phyloP scores from a whole-genome alignment of 2,329 filamentous ascomycete species.

The Neofusicoccum cordaticola region DNA sequence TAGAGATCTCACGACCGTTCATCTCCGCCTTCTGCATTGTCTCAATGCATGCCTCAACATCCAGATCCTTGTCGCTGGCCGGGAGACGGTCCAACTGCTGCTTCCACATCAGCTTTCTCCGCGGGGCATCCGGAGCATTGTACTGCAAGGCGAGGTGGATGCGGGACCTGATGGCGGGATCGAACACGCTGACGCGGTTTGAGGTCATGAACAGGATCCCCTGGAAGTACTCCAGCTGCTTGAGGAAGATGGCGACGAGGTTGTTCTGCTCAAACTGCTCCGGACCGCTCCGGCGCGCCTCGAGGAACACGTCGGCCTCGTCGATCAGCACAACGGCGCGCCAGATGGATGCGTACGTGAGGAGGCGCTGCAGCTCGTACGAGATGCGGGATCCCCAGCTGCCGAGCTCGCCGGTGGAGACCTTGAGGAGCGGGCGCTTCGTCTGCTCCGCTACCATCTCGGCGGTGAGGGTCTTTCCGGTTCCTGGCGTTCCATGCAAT shows the following conservation, averaged over 20 bases:
- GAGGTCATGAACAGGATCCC: conserved; percentile 30
- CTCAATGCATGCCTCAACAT: conserved; percentile 37
- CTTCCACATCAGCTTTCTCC: conserved; percentile 25
- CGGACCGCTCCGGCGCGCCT: conserved; percentile 44
- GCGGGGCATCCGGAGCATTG: background rate
- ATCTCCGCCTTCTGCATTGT: conserved; percentile 35
- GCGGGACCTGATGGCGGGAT: conserved; percentile 17
- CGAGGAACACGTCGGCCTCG: conserved; percentile 62
- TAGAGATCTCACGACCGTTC: background rate
- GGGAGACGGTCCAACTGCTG: conserved; percentile 21
- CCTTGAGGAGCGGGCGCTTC: background rate
- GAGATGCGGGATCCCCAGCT: conserved; percentile 21
- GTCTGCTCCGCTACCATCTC: conserved; percentile 40
- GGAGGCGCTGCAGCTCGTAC: conserved; percentile 18
- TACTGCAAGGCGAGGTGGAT: conserved; percentile 21
- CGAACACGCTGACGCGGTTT: conserved; percentile 17
- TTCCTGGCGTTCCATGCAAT: conserved; percentile 48
- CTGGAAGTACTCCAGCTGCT: conserved; percentile 29
- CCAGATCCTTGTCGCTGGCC: conserved; percentile 11
- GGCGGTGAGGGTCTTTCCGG: conserved; percentile 47
- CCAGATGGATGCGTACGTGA: conserved; percentile 6
- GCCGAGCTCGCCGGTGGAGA: conserved; percentile 48
- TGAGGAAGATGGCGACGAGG: conserved; percentile 35
- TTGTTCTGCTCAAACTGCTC: conserved; percentile 36
- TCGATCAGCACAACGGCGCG: conserved; percentile 3